Conservation (phyloP, 257 asterid genomes). For the Nyctanthes arbortristis region DNA sequence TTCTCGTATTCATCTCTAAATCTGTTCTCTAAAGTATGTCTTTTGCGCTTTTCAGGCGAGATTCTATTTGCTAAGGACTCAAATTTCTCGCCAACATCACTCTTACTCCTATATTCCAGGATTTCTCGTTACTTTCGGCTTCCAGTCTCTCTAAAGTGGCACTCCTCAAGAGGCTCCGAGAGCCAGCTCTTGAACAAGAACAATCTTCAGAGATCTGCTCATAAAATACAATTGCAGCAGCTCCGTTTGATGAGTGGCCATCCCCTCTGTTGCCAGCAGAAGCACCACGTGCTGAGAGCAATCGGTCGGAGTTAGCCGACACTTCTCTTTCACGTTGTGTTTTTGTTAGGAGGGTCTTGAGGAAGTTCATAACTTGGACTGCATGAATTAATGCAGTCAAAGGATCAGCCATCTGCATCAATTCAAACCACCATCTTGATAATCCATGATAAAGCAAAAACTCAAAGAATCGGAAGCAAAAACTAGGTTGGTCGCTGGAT, state of each 20-base stretch:
- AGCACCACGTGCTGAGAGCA: conserved; percentile 25
- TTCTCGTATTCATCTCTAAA: conserved; percentile 45
- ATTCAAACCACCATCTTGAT: conserved; percentile 4
- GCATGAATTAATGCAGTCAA: conserved; percentile 89
- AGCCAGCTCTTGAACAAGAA: conserved; percentile 10
- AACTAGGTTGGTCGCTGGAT: not conserved
- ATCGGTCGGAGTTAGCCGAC: conserved; percentile 19
- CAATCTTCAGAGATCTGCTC: conserved; percentile 27
- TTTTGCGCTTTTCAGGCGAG: conserved; percentile 32
- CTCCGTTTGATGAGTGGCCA: conserved; percentile 9
- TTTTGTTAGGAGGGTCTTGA: conserved; percentile 64
- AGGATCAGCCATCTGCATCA: conserved; percentile 85
- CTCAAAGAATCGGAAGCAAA: not conserved
- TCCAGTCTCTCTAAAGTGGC: conserved; percentile 35
- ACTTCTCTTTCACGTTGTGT: conserved; percentile 50
- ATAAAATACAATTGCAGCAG: not conserved
- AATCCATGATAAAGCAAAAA: not conserved
- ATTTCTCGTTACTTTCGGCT: conserved; percentile 17
- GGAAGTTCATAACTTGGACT: conserved; percentile 89
- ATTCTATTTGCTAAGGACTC: conserved; percentile 15
- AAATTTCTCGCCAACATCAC: conserved; percentile 36
- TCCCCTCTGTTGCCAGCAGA: conserved; percentile 23
- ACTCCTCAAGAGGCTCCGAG: conserved; percentile 27
- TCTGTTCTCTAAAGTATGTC: conserved; percentile 42
- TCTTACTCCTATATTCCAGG: conserved; percentile 34